Percentiles rank a stretch among this genome's conserved stretches.
These are phyloP conservation scores for Saccharomycopsis phalli DNA, from an alignment of 1,139 yeast genomes.

Conservation along the genomic window DNA sequence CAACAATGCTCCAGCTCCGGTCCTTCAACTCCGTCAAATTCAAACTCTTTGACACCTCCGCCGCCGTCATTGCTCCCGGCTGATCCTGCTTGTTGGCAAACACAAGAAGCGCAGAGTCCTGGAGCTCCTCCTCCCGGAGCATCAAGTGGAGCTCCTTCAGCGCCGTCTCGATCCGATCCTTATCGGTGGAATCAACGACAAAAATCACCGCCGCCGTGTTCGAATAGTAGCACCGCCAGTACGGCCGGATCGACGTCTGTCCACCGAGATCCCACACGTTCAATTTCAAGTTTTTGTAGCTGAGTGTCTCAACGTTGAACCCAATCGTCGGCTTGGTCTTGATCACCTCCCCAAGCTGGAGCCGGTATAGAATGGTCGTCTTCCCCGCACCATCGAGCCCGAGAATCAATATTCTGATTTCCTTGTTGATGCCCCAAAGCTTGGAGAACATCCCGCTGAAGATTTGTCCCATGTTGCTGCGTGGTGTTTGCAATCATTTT, in stretches of 20 bases:
- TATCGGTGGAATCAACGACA: conserved; percentile 95
- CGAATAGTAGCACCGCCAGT: conserved; percentile 96
- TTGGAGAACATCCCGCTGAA: conserved; percentile 80
- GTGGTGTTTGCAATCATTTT: background rate
- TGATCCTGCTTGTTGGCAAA: conserved; percentile 98
- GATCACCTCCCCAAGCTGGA: conserved; percentile 90
- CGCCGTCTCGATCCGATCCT: conserved; percentile 83
- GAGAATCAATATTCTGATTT: conserved; percentile 80
- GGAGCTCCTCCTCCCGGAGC: conserved; percentile 87
- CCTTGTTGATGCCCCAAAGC: conserved; percentile 86
- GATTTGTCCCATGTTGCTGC: conserved; percentile 59
- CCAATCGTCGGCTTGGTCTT: conserved; percentile 96
- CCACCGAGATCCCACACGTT: conserved; percentile 95
- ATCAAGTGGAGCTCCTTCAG: conserved; percentile 82
- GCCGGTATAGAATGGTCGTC: conserved; percentile 84
- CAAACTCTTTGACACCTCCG: conserved; percentile 86
- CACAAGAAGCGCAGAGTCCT: conserved; percentile 82
- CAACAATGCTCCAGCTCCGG: conserved; percentile 96
- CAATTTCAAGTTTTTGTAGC: conserved; percentile 81
- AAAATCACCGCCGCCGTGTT: conserved; percentile 94
- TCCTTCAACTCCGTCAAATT: conserved; percentile 84
- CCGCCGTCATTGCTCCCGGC: conserved; percentile 89
- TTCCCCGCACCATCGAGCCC: conserved; percentile 98
- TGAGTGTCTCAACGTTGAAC: conserved; percentile 90
- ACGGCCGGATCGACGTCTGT: conserved; percentile 92